Base-by-base conservation (phyloP, 139 green algal genomes). In the Closterium sp. region DNA sequence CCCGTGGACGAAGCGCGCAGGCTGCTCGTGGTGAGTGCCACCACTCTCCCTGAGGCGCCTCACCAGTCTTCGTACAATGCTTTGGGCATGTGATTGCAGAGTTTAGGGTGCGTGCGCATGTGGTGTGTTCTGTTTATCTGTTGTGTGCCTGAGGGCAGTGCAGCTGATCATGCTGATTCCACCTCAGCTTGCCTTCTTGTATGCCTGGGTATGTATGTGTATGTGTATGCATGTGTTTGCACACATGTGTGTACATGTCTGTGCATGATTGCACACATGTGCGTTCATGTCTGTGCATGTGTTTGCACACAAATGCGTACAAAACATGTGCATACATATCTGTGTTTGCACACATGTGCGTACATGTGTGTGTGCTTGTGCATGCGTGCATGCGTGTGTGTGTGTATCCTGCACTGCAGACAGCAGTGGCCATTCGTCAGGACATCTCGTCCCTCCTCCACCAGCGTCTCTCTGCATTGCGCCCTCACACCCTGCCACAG, bases 21-120 rank as follows among this genome's bases (percentile, higher is more conserved):
- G 4, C 42, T 93, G 70, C 70, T 92, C 28, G 32, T 92, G 90
- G 90, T 92, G 19, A 92, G 34, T n/a, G 38, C 38, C 38, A 13
- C 4, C 4, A 9, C 38, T 50, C 38, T 50, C 38, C n/a, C n/a
- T 50, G 38, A 50, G 32, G 3, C 32, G 32, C 32, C 32, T 38
- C 32, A 38, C 32, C 32, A 38, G 2, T 38, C 32, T 3, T 38
- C 32, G 32, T 38, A 3, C 32, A 38, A 3, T 38, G 32, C 3
- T 38, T 38, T 38, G 3, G 2, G 32, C 32, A 38, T 38, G 32
- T 38, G 32, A 3, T 38, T 38, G 32, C 32, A 38, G 32, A 3
- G 2, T 38, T 7, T 38, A 3, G 2, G 32, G 32, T 38, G 2
- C 32, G 32, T 38, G 32, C 32, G 32, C 3, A 38, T 38, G 2